Conservation (phyloP, 2,329 filamentous ascomycete genomes). For the Chaetomium strumarium region DNA sequence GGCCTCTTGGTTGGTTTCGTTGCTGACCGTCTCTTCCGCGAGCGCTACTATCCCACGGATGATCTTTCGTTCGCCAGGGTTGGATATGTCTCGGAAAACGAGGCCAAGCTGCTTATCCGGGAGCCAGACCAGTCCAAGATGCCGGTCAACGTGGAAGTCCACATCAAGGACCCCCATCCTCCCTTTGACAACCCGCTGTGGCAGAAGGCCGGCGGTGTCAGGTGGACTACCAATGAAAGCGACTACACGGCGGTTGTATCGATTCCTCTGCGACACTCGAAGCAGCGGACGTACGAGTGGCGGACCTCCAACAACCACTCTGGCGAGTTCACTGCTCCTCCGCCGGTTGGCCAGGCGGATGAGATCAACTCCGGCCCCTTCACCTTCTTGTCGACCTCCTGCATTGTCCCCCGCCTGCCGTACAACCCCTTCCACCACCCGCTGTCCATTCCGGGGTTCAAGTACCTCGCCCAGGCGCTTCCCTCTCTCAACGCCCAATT, state of each 20-base stretch:
- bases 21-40: slow-evolving; percentile 72
- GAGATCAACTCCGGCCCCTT: slow-evolving; percentile 62
- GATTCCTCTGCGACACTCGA: slow-evolving; percentile 56
- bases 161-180: slow-evolving; percentile 45
- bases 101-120: slow-evolving; percentile 75
- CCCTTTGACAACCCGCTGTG: slow-evolving; percentile 55
- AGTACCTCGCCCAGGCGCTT: slow-evolving; percentile 67
- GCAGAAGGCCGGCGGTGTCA: slow-evolving; percentile 60
- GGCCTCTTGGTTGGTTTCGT: slow-evolving; percentile 60
- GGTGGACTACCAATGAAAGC: slow-evolving; percentile 64
- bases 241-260: slow-evolving; percentile 74
- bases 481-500: slow-evolving; percentile 68
- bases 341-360: slow-evolving; percentile 59
- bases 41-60: slow-evolving; percentile 63
- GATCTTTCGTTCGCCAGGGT: slow-evolving; percentile 81
- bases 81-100: slow-evolving; percentile 76
- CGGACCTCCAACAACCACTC: slow-evolving; percentile 79
- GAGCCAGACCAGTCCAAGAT: slow-evolving; percentile 73
- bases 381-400: slow-evolving; percentile 88
- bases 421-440: slow-evolving; percentile 82
- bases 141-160: slow-evolving; percentile 67
- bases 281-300: slow-evolving; percentile 77
- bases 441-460: slow-evolving; percentile 74
- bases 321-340: slow-evolving; percentile 74
- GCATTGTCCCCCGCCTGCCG: slow-evolving; percentile 85